phyloP scores from a whole-genome alignment of 2,329 filamentous ascomycete genomes.

The Cephalotrichum gorgonifer region DNA sequence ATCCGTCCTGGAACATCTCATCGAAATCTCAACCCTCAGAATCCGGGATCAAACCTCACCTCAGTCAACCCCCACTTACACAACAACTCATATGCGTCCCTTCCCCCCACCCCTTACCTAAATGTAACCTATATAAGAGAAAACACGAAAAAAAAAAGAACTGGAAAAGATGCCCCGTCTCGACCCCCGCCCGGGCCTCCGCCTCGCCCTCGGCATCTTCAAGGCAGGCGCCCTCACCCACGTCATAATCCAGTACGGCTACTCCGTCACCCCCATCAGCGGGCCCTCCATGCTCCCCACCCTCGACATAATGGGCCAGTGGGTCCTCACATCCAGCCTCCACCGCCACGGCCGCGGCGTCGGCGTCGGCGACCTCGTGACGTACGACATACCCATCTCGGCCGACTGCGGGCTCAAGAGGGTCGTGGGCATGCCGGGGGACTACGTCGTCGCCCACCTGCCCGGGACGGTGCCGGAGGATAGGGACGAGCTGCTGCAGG shows the following conservation, averaged over 20 bases:
- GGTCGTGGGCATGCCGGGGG: conserved; percentile 64
- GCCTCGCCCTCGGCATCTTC: conserved; percentile 31
- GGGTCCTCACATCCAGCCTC: conserved; percentile 56
- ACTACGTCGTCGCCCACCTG: conserved; percentile 60
- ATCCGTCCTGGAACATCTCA: not conserved
- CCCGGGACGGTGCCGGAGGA: conserved; percentile 29
- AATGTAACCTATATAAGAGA: not conserved
- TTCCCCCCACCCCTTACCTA: not conserved
- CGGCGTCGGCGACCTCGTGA: conserved; percentile 73
- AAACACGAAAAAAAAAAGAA: not conserved
- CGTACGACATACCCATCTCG: conserved; percentile 62
- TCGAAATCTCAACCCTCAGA: not conserved
- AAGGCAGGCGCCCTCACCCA: conserved; percentile 38
- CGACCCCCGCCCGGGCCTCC: conserved; percentile 15
- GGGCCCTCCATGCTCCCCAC: conserved; percentile 90
- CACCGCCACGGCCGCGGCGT: conserved; percentile 56
- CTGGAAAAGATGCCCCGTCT: conserved; percentile 6
- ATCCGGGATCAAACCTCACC: too few relatives aligned
- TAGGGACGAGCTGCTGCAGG: conserved; percentile 53
- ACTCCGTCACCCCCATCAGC: conserved; percentile 45
- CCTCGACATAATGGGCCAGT: conserved; percentile 57
- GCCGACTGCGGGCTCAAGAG: conserved; percentile 62
- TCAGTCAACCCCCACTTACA: not conserved
- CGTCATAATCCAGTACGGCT: conserved; percentile 49
- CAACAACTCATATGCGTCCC: not conserved